Base-by-base conservation (phyloP, 2,329 filamentous ascomycete species). In the Pestalotiopsis sp. region DNA sequence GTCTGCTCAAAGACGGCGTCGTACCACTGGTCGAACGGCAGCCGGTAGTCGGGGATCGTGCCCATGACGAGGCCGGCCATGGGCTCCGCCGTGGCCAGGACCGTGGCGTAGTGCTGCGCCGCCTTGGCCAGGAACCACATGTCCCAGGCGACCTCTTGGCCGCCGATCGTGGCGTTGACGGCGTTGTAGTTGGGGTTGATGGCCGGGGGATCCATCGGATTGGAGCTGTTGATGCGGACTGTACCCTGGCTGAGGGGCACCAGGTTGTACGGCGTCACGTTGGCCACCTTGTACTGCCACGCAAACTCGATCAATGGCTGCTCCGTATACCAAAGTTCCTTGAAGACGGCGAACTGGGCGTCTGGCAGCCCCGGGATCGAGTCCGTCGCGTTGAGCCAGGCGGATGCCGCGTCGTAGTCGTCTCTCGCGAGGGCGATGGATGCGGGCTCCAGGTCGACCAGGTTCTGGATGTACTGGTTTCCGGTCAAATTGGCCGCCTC, bases 131-230 rank as follows among this genome's bases (percentile, higher is more conserved):
- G 31, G 39, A 70, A 63, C 66, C 64, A 67, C 69, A 70, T 62
- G 61, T 70, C 69, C 69, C 64, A 70, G 52, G 66, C 64, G 3
- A 70, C 69, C 45, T 68, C 64, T 3, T 59, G 27, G 25, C 59
- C 67, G 49, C 67, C 62, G n/a, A 70, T 65, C 17, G 49, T 68
- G 27, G 69, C 64, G 14, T 52, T 64, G 36, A 68, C 64, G 41
- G 38, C 27, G 31, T 70, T 68, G 56, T 70, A 70, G 25, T 65
- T 66, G n/a, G 67, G 69, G 64, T 68, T 41, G 59, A 70, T 70
- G 31, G 45, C 58, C 11, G 63, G 66, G 14, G 67, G 52, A 5
- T 57, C 61, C 4, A 63, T 63, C 45, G 61, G 67, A 36, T 70
- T 49, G 57, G 64, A 67, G 31, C 61, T 69, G 67, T 69, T 69